Evolutionary conservation across 192 early-diverging fungal species (phyloP), one percentile per base, ranked within the genome.

Genomic region (Coemansia sp.): DNA sequence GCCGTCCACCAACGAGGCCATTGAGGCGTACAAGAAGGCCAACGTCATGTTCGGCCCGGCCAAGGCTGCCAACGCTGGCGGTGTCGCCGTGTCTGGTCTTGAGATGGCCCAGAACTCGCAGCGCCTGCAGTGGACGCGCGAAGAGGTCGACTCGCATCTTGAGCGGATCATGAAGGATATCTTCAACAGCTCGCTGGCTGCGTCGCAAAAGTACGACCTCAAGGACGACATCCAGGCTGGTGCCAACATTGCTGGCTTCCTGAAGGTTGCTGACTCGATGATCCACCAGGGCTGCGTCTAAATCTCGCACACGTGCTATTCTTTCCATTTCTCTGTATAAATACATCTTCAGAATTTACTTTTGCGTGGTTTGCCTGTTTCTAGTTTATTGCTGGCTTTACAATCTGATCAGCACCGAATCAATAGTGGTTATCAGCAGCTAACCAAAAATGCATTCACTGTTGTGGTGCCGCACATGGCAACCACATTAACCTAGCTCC

Each of bases 61-160:
- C 71, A 84, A 84, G 83, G 83, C 83, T 47, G 75, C 83, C 73
- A 84, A 84, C 66, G 79, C 80, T 59, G 83, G 83, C 56, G 83
- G 83, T 57, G 83, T 84, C 25, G 83, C 83, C 14, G 83, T 84
- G 19, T 84, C 83, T 61, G 83, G 80, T 21, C 82, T 84, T 63
- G 83, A 84, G 75, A 84, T 84, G 83, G 83, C 83, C 49, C 83
- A 84, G 78, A 84, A 84, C 76, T 79, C 77, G 55, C 81, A 82
- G 69, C 76, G 83, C 55, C 69, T 82, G 56, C 79, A 82, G 68
- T 84, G 83, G 83, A 69, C 76, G 64, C 83, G 76, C 67, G 69
- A 83, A 64, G 75, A 83, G 65, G 83, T 84, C 39, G 83, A 84
- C 55, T 9, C 58, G 27, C 69, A 84, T 69, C 73, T 84, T 54